Evolutionary conservation across 805 yeast species (phyloP), one percentile per base, ranked within the genome.

Genomic region (Schizosaccharomyces octosporus): DNA sequence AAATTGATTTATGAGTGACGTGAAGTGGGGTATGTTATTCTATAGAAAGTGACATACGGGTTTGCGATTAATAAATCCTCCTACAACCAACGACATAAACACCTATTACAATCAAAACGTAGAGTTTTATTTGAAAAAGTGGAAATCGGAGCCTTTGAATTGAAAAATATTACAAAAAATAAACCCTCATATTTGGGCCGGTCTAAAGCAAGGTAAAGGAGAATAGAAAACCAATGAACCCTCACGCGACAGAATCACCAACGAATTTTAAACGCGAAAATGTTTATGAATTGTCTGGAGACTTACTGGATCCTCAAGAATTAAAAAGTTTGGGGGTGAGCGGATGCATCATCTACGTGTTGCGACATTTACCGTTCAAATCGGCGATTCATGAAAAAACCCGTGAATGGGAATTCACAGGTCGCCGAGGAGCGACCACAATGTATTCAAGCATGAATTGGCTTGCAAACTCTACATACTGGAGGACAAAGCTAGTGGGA

Each of bases 401-500:
- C 1, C 31, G 57, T 17, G 21, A 31, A 5, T 57, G 60, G 60
- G 43, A 36, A n/a, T 27, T 57, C 29, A 27, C 17, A 19, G 48
- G 48, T 42, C 67, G 77, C 13, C 76, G 93, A 7, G 97, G 97
- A 1, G 85, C 86, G 67, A 81, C 93, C 9, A 94, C 97, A 0
- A 73, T 90, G 45, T 83, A 84, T 67, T 82, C 95, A 3, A 81
- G 94, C 19, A 79, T 85, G 63, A 76, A 78, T 63, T 82, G 79
- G 67, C 72, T 88, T 61, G 80, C 81, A 58, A 21, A 62, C 41
- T 62, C 63, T 9, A 79, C 89, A 0, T 79, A 81, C 27, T 90
- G 96, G 93, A 95, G 88, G 64, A 83, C 89, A 58, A 86, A 87
- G 65, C 73, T 87, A 60, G 81, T 93, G 61, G 97, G 87, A 1